Base-by-base conservation (phyloP, 108 stramenopile species). In the Cyclostephanos invisitatus region DNA sequence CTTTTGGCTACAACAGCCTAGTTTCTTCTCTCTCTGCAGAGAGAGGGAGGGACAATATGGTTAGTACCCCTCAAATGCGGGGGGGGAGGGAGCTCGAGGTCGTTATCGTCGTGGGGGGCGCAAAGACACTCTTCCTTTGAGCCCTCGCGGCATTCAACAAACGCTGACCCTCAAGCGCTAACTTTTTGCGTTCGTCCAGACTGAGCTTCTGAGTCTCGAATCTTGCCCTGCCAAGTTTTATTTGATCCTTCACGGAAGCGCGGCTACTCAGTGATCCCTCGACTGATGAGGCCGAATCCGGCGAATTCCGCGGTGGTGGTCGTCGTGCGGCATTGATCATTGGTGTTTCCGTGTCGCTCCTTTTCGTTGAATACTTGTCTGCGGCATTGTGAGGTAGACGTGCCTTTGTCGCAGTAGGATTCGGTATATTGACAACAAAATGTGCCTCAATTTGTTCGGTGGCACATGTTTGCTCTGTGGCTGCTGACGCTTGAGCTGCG, bases 241-340 rank as follows among this genome's bases (percentile, higher is more conserved):
- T 62, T 53, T 81, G 80, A 22, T 64, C 70, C 56, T 81, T 70
- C 14, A 81, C 48, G 14, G 73, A 74, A 24, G 80, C 58, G 12
- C 69, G 73, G 40, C 80, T 74, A 22, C 73, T 67, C 24, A 81
- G 42, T 11, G 80, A 81, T 11, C 80, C 80, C 22, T 80, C 79
- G 35, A 73, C 15, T 17, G 78, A 80, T 36, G 78, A 78, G 17
- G 71, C 22, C 3, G 78, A 72, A 40, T 68, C 78, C 8, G 29
- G 67, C 24, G 69, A 67, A 11, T 62, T 62, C 7, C 60, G 70
- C 15, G 47, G 64, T 22, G 21, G 21, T 29, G 25, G n/a, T n/a
- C n/a, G 15, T 49, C 54, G 25, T 22, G 55, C 47, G 15, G 38
- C 7, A 10, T 21, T 49, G 18, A 7, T 50, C 47, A 64, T 63